Percentiles rank a stretch among this genome's conserved stretches.
Evolutionary conservation across 345 rosid genomes (phyloP).

Genomic region (Linum tenue): DNA sequence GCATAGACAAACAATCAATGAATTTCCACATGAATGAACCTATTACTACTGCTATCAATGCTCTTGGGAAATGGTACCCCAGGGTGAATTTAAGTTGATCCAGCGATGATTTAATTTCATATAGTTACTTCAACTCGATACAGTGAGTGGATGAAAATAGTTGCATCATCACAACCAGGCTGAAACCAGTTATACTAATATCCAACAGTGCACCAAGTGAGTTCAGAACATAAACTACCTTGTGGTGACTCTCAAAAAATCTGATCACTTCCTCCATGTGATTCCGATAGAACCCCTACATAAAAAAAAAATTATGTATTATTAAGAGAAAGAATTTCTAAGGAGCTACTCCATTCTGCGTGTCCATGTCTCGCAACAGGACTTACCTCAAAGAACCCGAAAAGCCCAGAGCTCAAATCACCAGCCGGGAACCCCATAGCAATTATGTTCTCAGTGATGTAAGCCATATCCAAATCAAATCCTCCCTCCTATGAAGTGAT

Average conservation of each 20-base stretch:
- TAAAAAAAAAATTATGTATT: conserved; percentile 1
- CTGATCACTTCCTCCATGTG: conserved; percentile 31
- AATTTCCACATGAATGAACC: neutral
- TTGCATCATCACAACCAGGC: neutral
- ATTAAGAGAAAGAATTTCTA: neutral
- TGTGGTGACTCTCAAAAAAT: conserved; percentile 25
- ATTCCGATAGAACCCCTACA: conserved; percentile 26
- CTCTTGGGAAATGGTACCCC: neutral
- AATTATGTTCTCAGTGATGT: conserved; percentile 27
- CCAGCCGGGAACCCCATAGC: conserved; percentile 35
- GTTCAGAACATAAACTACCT: conserved; percentile 8
- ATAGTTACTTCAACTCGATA: no score
- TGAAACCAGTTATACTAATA: neutral
- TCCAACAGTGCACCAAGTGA: neutral
- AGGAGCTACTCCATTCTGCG: neutral
- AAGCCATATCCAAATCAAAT: conserved; percentile 38
- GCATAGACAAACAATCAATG: neutral
- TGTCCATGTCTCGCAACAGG: neutral
- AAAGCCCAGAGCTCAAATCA: conserved; percentile 27
- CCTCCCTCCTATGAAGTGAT: conserved; percentile 18
- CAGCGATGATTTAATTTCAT: no score
- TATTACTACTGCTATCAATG: neutral
- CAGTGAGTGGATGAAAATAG: neutral
- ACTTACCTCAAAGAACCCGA: conserved; percentile 27
- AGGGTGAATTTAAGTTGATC: no score